Evolutionary conservation across 179 eudicot species (phyloP).

Genomic region (Silene noctiflora): DNA sequence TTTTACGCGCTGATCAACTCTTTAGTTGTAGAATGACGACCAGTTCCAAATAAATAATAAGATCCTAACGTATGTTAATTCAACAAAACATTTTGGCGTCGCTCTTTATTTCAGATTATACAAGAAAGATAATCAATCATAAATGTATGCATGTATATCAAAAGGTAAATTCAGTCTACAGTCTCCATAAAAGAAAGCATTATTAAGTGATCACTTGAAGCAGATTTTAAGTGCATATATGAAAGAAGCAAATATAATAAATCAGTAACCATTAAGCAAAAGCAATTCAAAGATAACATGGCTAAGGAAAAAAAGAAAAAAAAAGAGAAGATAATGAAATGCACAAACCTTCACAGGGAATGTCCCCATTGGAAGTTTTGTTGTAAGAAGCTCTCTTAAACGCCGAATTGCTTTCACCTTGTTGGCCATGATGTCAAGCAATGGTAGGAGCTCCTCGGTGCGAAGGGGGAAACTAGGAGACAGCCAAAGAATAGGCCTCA

Average conservation of each 20-base stretch:
- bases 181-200: neutral
- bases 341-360: slow-evolving; percentile 41
- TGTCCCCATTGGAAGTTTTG: slow-evolving; percentile 37
- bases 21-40: neutral
- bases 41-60: neutral
- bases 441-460: slow-evolving; percentile 34
- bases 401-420: slow-evolving; percentile 45
- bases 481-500: slow-evolving; percentile 37
- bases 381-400: slow-evolving; percentile 34
- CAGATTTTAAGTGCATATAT: neutral
- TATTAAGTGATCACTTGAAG: slow-evolving; percentile 2
- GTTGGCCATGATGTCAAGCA: slow-evolving; percentile 39
- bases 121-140: neutral
- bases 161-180: neutral
- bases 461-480: slow-evolving; percentile 31
- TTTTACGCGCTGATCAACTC: too few species aligned
- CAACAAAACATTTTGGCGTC: neutral
- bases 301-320: neutral
- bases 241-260: neutral
- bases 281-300: neutral
- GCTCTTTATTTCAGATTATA: neutral
- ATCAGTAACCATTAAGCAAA: slow-evolving; percentile 12
- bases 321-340: neutral
- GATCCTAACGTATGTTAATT: neutral
- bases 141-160: neutral